phyloP scores from a whole-genome alignment of 331 rosid genomes.

The Malus hybrid region DNA sequence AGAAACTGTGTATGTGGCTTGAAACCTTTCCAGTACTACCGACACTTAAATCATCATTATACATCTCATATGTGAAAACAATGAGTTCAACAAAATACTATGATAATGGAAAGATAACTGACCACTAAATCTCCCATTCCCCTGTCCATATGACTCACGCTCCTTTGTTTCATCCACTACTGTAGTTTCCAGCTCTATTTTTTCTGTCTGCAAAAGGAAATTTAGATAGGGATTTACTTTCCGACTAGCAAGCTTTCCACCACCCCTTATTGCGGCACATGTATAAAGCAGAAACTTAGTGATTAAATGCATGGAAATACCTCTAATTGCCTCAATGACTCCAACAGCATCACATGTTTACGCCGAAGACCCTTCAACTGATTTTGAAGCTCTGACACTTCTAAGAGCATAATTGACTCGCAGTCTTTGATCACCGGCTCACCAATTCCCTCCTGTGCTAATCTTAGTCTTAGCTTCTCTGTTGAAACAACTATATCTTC shows the following conservation, averaged over 20 bases:
- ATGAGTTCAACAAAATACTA: not conserved
- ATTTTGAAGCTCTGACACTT: conserved; percentile 75
- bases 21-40: not conserved
- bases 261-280: not conserved
- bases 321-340: conserved; percentile 84
- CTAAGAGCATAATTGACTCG: conserved; percentile 82
- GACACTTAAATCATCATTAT: not conserved
- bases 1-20: not conserved
- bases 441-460: conserved; percentile 71
- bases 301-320: conserved; percentile 27
- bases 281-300: not conserved
- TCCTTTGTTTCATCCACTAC: conserved; percentile 99
- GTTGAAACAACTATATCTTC: conserved; percentile 86
- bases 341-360: conserved; percentile 72
- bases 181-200: conserved; percentile 96
- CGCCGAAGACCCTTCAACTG: conserved; percentile 70
- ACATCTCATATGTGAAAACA: not conserved
- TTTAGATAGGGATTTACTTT: not conserved
- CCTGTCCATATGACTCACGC: conserved; percentile 88
- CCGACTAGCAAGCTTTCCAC: not conserved
- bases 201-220: conserved; percentile 65
- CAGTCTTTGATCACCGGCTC: conserved; percentile 72
- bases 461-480: conserved; percentile 71
- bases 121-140: conserved; percentile 91
- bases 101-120: conserved; percentile 30